A percentile compares a stretch with the other conserved stretches of the same genome.
These are phyloP conservation scores for Lachancea waltii DNA, from an alignment of 805 yeast genomes.

Conservation along the genomic window DNA sequence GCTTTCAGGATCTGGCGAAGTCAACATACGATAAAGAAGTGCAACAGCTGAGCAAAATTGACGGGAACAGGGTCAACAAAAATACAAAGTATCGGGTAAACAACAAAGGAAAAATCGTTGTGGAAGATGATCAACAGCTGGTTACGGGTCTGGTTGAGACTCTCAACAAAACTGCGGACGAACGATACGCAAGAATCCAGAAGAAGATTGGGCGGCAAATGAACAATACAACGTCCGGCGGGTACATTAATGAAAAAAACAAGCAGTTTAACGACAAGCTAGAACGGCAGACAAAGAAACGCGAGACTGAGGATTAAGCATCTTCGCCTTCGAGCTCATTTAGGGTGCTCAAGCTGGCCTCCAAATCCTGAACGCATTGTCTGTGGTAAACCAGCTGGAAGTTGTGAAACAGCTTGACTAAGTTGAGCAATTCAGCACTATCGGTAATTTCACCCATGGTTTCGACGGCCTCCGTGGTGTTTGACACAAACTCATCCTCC, in stretches of 20 bases:
- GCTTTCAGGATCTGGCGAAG: slow-evolving; percentile 22
- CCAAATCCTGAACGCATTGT: slow-evolving; percentile 44
- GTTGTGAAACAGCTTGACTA: slow-evolving; percentile 59
- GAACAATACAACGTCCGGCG: slow-evolving; percentile 9
- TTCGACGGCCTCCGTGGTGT: slow-evolving; percentile 72
- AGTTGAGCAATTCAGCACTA: slow-evolving; percentile 56
- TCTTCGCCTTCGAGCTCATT: slow-evolving; percentile 20
- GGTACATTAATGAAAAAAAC: slow-evolving; percentile 28
- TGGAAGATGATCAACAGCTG: slow-evolving; percentile 17
- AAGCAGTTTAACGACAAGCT: slow-evolving; percentile 28
- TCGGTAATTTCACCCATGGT: slow-evolving; percentile 67
- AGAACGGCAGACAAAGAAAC: slow-evolving; percentile 15
- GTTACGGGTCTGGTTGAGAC: slow-evolving; percentile 18
- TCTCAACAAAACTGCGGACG: slow-evolving; percentile 18
- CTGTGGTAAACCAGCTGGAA: slow-evolving; percentile 64
- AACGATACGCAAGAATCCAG: slow-evolving; percentile 17
- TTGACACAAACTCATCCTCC: slow-evolving; percentile 76
- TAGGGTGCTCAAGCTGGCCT: slow-evolving; percentile 40
- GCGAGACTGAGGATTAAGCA: slow-evolving; percentile 4
- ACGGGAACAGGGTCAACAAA: slow-evolving; percentile 2
- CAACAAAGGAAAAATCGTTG: slow-evolving; percentile 11
- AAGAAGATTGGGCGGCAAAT: slow-evolving; percentile 13
- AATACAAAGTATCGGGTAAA: slow-evolving; percentile 7
- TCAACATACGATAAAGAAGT: slow-evolving; percentile 28
- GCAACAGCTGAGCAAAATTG: slow-evolving; percentile 7